These are phyloP conservation scores for Corymbia citriodora DNA, from an alignment of 441 rosid genomes.

Conservation along the genomic window DNA sequence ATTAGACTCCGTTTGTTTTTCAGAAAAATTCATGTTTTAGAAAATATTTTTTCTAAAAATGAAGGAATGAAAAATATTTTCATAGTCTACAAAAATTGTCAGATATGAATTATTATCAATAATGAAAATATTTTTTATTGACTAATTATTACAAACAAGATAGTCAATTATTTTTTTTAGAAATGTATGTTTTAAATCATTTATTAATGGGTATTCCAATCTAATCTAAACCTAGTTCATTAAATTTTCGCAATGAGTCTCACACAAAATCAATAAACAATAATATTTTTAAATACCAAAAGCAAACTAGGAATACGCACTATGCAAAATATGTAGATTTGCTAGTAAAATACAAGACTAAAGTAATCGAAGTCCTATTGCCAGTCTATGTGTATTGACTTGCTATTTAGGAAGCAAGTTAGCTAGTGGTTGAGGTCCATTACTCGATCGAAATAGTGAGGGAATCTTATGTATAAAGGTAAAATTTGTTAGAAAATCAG, in stretches of 20 bases:
- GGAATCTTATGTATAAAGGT: neutral
- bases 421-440: neutral
- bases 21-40: no score
- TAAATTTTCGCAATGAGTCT: neutral
- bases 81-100: no score
- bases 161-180: no score
- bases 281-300: neutral
- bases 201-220: neutral
- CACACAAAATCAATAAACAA: neutral
- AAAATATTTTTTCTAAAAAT: no score
- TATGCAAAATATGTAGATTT: rapidly evolving
- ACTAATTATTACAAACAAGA: no score
- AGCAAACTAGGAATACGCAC: rapidly evolving
- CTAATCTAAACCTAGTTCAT: neutral
- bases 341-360: neutral
- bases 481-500: neutral
- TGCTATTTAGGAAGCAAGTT: rapidly evolving
- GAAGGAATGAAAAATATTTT: no score
- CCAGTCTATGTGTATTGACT: neutral
- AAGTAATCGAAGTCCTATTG: neutral
- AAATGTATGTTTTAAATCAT: no score
- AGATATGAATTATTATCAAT: no score
- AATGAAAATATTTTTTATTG: no score
- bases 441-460: neutral
- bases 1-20: no score